These are phyloP conservation scores for Yarrowia osloensis DNA, from an alignment of 805 yeast genomes.

Conservation along the genomic window DNA sequence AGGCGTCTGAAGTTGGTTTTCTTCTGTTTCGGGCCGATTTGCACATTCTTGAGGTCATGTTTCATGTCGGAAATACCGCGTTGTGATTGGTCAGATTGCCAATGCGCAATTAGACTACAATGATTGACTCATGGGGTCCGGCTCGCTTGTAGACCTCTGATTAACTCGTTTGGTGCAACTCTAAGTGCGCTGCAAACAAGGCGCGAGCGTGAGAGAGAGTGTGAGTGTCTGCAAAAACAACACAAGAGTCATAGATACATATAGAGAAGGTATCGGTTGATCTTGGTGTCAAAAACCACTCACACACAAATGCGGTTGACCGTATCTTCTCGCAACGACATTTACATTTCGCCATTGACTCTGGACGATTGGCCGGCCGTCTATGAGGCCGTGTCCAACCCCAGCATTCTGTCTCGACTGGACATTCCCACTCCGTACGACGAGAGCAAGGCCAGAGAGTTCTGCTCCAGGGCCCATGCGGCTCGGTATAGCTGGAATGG, in stretches of 20 bases:
- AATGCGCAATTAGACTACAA: no score
- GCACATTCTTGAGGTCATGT: no score
- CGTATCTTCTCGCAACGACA: neutral
- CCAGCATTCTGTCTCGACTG: neutral
- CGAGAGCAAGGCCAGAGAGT: constrained; percentile 5
- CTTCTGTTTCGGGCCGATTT: no score
- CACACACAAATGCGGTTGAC: no score
- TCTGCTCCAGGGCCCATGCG: neutral
- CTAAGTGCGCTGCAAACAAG: neutral
- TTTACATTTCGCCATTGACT: neutral
- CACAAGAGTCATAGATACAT: constrained; percentile 7
- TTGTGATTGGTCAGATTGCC: neutral
- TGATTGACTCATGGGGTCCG: neutral
- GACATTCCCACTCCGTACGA: constrained; percentile 16
- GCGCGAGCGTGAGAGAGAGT: no score
- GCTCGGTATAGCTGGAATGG: neutral
- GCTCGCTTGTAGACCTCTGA: neutral
- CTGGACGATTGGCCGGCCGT: neutral
- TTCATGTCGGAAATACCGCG: neutral
- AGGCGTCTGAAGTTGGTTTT: no score
- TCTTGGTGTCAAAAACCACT: no score
- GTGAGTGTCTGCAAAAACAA: neutral
- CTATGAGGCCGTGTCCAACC: constrained; percentile 16
- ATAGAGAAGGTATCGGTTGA: neutral
- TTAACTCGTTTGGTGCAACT: neutral